phyloP scores from a whole-genome alignment of 495 filamentous ascomycete species.

The Penicillium turbatum region DNA sequence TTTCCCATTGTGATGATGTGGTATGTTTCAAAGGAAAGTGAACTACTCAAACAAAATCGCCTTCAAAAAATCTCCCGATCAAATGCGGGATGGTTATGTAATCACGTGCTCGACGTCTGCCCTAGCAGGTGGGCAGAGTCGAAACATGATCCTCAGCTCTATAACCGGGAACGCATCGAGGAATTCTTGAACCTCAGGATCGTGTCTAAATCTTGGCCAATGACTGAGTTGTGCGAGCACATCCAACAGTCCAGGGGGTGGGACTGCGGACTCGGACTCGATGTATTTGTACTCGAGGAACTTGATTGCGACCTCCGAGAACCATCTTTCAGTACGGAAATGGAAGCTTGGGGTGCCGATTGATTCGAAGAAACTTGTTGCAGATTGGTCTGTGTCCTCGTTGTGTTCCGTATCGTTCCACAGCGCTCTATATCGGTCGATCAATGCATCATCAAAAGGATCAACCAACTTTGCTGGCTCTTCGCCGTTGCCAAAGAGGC shows the following conservation, averaged over 20 bases:
- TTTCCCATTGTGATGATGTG: slow-evolving; percentile 32
- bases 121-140: slow-evolving; percentile 3
- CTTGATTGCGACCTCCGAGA: not conserved
- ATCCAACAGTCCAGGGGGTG: not conserved
- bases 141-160: slow-evolving; percentile 5
- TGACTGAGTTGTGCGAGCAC: not conserved
- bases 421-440: not conserved
- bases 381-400: not conserved
- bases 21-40: not conserved
- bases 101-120: not conserved
- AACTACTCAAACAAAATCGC: not conserved
- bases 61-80: slow-evolving; percentile 5
- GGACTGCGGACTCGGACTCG: no score
- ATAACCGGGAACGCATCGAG: not conserved
- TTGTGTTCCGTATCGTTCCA: not conserved
- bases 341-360: not conserved
- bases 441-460: not conserved
- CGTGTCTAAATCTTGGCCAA: not conserved
- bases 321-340: not conserved
- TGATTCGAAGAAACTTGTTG: not conserved
- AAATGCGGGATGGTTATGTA: slow-evolving; percentile 4
- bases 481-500: not conserved
- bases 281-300: not conserved
- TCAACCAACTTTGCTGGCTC: not conserved
- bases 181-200: no score